These are phyloP conservation scores for Salix purpurea DNA, from an alignment of 345 rosid species.

Conservation along the genomic window DNA sequence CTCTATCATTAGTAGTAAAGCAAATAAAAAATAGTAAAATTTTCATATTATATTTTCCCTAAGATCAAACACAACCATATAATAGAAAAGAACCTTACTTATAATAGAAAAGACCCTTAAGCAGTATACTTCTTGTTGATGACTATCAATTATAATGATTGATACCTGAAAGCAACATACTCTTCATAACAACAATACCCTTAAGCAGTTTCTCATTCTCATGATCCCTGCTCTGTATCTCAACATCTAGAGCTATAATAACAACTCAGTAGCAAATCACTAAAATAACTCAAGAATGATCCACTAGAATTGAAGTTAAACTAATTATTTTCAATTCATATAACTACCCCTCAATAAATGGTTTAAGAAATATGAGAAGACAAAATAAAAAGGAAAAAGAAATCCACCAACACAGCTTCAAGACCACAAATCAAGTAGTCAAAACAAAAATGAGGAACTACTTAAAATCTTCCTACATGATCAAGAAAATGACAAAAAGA, in stretches of 20 bases:
- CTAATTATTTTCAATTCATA: neutral
- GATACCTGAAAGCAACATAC: too few species aligned
- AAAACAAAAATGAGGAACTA: neutral
- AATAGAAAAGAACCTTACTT: too few species aligned
- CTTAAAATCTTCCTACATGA: neutral
- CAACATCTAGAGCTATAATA: too few species aligned
- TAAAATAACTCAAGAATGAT: too few species aligned
- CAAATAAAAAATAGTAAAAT: neutral
- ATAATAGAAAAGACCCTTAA: too few species aligned
- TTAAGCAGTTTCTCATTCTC: too few species aligned
- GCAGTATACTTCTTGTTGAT: too few species aligned
- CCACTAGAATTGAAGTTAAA: neutral
- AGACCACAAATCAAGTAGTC: neutral
- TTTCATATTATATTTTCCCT: neutral
- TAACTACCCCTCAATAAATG: neutral
- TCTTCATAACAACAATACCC: too few species aligned
- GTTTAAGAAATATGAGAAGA: neutral
- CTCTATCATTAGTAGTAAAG: neutral
- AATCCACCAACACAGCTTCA: neutral
- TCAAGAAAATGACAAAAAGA: neutral
- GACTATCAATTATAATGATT: too few species aligned
- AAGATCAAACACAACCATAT: neutral
- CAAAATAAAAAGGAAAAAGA: neutral
- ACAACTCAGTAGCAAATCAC: too few species aligned
- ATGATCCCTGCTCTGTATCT: too few species aligned